These are phyloP conservation scores for Acanthamoeba sp. DNA, from an alignment of 208 protist genomes.

Conservation along the genomic window DNA sequence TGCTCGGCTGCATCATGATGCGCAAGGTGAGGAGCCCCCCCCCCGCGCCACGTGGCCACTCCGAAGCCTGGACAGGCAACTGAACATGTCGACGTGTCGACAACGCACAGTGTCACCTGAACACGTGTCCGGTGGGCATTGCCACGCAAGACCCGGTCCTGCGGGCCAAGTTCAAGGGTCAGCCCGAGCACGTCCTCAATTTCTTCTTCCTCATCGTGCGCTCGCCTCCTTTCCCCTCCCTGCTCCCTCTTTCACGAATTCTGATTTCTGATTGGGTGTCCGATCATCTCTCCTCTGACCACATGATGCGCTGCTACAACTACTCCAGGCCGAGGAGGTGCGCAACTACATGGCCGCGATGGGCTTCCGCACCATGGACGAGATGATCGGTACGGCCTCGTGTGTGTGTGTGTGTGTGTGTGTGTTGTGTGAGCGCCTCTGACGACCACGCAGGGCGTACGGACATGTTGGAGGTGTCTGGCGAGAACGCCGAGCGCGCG, in stretches of 20 bases:
- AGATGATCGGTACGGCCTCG: slow-evolving; percentile 87
- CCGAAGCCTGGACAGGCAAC: too few relatives aligned
- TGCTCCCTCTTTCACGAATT: neutral
- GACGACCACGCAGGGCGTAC: neutral
- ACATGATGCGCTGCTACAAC: neutral
- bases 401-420: neutral
- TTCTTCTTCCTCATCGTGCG: slow-evolving; percentile 90
- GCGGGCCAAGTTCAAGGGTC: slow-evolving; percentile 90
- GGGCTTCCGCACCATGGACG: slow-evolving; percentile 88
- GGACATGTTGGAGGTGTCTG: slow-evolving; percentile 43
- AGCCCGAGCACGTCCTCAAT: slow-evolving; percentile 91
- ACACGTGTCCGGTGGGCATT: slow-evolving; percentile 94
- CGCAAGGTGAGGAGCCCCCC: slow-evolving; percentile 82
- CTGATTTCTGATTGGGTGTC: neutral
- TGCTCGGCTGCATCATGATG: slow-evolving; percentile 93
- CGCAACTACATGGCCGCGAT: slow-evolving; percentile 89
- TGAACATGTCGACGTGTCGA: neutral
- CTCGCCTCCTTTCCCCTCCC: neutral
- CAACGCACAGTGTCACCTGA: slow-evolving; percentile 89
- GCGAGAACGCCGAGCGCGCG: neutral
- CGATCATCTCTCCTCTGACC: neutral
- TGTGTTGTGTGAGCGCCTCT: too few relatives aligned
- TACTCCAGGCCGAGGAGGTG: slow-evolving; percentile 87
- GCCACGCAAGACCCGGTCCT: slow-evolving; percentile 92
- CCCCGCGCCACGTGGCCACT: too few relatives aligned